Evolutionary conservation across 495 filamentous ascomycete genomes (phyloP), one percentile per base, ranked within the genome.

Genomic region (Trichoderma asperelloides): DNA sequence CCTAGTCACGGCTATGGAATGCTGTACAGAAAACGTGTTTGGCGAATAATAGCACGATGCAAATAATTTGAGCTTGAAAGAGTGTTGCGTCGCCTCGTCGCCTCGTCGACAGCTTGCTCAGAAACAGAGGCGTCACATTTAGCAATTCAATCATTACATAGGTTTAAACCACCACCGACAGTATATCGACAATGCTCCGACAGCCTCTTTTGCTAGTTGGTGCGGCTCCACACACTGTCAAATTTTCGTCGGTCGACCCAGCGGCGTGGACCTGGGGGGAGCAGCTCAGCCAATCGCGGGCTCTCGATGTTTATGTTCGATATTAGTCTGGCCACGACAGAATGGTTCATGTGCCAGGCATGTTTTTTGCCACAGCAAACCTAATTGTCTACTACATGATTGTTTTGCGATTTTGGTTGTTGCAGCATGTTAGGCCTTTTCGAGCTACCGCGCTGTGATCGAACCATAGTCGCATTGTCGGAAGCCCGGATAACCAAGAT

Each of bases 181-280:
- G 6, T 37, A 37, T 37, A 7, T 37, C 33, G 33, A 37, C 33
- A 37, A 37, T 37, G 33, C 33, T 37, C 33, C 33, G 33, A 37
- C 33, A 37, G 33, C 33, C 33, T 37, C 33, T 37, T 37, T 37
- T 37, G 33, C 33, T 37, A 37, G 33, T 8, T 8, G 33, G 33
- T 28, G 55, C 27, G 18, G 47, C 55, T 60, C 55, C 55, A 60
- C 55, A 60, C 25, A 60, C 55, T 25, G 27, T 60, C 55, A 60
- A 60, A 30, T 28, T 60, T 47, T 15, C 15, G 55, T 60, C 55
- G 55, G 25, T 60, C 7, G 55, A 30, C 55, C 55, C 55, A 28
- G 55, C 55, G 25, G 23, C 55, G 23, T 60, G 23, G 21, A n/a
- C 55, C 30, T 60, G 55, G 25, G 27, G 13, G 23, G 23, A 11